Percentiles rank a stretch among this genome's conserved stretches.
These are phyloP conservation scores for Chlorella sp. DNA, from an alignment of 139 green algal species.

Conservation along the genomic window DNA sequence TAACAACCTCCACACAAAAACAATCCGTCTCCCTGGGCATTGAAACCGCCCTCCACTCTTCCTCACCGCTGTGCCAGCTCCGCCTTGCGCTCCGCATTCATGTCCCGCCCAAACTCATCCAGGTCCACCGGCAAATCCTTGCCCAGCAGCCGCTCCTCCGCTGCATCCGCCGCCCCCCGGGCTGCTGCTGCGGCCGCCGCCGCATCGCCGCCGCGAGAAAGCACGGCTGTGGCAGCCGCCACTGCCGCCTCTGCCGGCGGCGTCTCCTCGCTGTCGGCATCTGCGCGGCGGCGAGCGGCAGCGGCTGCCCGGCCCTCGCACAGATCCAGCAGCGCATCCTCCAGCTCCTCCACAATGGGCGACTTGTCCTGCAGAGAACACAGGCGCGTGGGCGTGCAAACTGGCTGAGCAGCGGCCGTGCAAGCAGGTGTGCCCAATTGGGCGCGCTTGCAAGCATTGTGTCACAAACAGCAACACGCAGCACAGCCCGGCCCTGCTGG, in stretches of 20 bases:
- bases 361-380: slow-evolving; percentile 80
- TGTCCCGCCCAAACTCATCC: slow-evolving; percentile 92
- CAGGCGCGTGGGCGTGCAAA: background rate
- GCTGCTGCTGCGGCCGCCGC: slow-evolving; percentile 58
- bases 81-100: slow-evolving; percentile 65
- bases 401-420: too few species aligned
- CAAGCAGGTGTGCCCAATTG: too few species aligned
- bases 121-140: slow-evolving; percentile 58
- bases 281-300: slow-evolving; percentile 6
- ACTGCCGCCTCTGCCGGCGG: slow-evolving; percentile 73
- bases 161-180: slow-evolving; percentile 48
- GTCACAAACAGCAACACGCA: too few species aligned
- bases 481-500: too few species aligned
- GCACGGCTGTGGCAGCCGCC: slow-evolving; percentile 64
- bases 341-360: slow-evolving; percentile 87
- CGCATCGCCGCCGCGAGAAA: slow-evolving; percentile 50
- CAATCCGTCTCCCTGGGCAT: too few species aligned
- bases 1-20: too few species aligned
- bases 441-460: too few species aligned
- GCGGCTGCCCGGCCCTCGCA: slow-evolving; percentile 54
- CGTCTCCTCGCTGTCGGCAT: slow-evolving; percentile 56
- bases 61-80: slow-evolving; percentile 22
- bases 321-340: slow-evolving; percentile 73
- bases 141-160: slow-evolving; percentile 40
- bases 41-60: background rate